phyloP scores from a whole-genome alignment of 106 monocot species.

The Platanthera guangdongensis region DNA sequence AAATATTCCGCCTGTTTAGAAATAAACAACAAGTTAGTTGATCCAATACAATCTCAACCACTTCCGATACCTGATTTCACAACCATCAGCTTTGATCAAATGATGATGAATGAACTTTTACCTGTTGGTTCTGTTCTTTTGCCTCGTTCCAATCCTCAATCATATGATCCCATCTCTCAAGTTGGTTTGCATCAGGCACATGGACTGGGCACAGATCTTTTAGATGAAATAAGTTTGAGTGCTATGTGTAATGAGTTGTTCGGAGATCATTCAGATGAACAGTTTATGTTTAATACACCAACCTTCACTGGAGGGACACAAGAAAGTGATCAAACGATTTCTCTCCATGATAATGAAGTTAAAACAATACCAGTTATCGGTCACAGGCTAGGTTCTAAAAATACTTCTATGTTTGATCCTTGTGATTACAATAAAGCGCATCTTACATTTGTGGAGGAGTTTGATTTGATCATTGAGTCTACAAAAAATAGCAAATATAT shows the following conservation, averaged over 20 bases:
- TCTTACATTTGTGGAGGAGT: conserved; percentile 12
- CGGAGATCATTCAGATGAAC: neutral
- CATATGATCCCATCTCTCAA: conserved; percentile 7
- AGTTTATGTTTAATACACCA: too few relatives aligned
- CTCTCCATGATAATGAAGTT: conserved; percentile 13
- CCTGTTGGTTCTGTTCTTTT: too few relatives aligned
- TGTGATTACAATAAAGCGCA: neutral
- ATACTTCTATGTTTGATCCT: conserved; percentile 1
- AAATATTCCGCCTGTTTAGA: neutral
- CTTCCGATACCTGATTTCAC: neutral
- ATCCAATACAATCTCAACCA: neutral
- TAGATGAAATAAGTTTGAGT: conserved; percentile 18
- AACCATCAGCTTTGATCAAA: neutral
- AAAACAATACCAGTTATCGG: neutral
- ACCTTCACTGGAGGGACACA: conserved; percentile 4
- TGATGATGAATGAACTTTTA: neutral
- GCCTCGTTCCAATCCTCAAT: conserved; percentile 5
- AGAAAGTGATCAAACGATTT: conserved; percentile 13
- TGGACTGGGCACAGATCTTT: conserved; percentile 2
- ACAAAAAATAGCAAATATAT: neutral
- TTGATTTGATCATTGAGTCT: neutral
- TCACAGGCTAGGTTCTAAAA: conserved; percentile 2
- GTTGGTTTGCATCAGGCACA: neutral
- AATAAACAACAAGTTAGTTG: neutral
- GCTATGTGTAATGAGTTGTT: conserved; percentile 12